Evolutionary conservation across 805 yeast species (phyloP).

Genomic region (Kluyveromyces siamensis): DNA sequence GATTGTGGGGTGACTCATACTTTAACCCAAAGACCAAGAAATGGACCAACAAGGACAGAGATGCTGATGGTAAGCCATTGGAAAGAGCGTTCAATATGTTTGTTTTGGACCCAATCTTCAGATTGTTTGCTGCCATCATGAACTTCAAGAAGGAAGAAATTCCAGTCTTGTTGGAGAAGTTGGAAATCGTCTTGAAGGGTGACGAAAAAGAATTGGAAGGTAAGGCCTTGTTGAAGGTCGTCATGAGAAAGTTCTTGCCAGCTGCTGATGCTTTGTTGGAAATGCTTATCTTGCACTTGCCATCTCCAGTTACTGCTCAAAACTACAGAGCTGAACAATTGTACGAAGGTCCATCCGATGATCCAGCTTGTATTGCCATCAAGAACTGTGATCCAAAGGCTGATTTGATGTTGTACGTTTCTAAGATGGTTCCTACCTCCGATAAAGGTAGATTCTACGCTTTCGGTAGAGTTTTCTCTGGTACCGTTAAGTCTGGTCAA

Average conservation of each 20-base stretch:
- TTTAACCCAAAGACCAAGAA: constrained; percentile 99
- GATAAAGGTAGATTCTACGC: constrained; percentile 99
- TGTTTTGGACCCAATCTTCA: constrained; percentile 97
- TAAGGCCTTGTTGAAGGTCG: constrained; percentile 95
- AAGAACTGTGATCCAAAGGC: constrained; percentile 98
- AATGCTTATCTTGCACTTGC: constrained; percentile 97
- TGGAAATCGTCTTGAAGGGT: constrained; percentile 86
- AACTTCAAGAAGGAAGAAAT: constrained; percentile 98
- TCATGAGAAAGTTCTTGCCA: constrained; percentile 99
- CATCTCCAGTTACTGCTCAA: constrained; percentile 99
- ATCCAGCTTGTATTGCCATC: constrained; percentile 82
- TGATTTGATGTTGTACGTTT: constrained; percentile 97
- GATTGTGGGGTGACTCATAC: constrained; percentile 99
- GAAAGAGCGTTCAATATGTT: constrained; percentile 99
- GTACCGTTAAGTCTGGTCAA: constrained; percentile 98
- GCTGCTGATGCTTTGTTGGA: constrained; percentile 99
- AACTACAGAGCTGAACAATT: constrained; percentile 97
- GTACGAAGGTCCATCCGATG: constrained; percentile 98
- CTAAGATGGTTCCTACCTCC: constrained; percentile 99
- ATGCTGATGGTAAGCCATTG: constrained; percentile 88
- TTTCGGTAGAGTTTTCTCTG: constrained; percentile 99
- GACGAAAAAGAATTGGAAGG: constrained; percentile 98
- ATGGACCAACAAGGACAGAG: constrained; percentile 95
- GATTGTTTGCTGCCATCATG: constrained; percentile 94
- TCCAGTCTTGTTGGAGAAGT: constrained; percentile 83